Evolutionary conservation across 2,329 filamentous ascomycete genomes (phyloP).

Genomic region (Aspergillus sojae): DNA sequence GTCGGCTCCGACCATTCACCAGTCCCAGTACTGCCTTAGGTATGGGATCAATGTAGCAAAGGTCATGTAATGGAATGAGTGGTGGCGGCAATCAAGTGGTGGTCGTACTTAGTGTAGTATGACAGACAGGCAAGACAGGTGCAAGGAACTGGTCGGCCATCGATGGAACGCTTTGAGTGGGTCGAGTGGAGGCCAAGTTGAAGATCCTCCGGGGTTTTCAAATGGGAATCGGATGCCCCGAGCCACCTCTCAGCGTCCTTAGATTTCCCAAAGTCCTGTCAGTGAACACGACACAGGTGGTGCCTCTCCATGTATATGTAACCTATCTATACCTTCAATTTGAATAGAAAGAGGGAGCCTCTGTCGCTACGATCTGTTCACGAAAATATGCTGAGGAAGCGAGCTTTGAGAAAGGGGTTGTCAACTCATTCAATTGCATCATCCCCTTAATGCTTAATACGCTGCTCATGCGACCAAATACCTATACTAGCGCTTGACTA

Average conservation of each 20-base stretch:
- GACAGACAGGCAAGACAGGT: conserved; percentile 18
- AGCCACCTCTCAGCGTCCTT: conserved; percentile 10
- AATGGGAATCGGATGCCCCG: conserved; percentile 14
- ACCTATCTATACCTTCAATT: neutral
- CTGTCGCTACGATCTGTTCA: neutral
- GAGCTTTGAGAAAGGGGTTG: neutral
- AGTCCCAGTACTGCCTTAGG: neutral
- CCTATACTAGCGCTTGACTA: neutral
- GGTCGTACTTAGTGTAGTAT: conserved; percentile 13
- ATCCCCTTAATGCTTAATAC: neutral
- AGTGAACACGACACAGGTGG: neutral
- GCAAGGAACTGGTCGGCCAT: conserved; percentile 16
- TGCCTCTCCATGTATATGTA: neutral
- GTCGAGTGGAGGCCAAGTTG: conserved; percentile 24
- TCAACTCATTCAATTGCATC: neutral
- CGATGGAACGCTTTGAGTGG: conserved; percentile 24
- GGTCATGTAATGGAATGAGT: conserved; percentile 4
- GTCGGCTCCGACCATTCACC: neutral
- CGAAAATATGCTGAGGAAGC: neutral
- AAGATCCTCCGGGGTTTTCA: conserved; percentile 28
- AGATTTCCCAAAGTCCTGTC: neutral
- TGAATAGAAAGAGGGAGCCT: neutral
- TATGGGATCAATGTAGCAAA: neutral
- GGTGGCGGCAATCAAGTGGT: neutral
- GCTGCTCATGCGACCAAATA: neutral